A percentile compares a stretch with the other conserved stretches of the same genome.
These are phyloP conservation scores for Wickerhamiella australiensis DNA, from an alignment of 805 yeast species.

Conservation along the genomic window DNA sequence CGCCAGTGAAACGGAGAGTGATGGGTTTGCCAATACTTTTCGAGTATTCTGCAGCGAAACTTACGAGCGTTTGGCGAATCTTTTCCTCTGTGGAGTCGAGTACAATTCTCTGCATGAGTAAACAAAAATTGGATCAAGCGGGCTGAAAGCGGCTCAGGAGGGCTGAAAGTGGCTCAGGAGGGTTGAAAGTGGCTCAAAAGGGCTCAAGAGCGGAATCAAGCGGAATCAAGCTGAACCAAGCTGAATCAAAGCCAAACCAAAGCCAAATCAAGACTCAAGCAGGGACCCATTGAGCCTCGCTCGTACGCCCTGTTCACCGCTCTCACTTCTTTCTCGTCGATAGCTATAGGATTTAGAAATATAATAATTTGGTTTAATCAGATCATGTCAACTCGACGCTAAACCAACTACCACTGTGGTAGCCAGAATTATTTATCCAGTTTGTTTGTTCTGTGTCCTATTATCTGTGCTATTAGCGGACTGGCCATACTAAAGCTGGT, in stretches of 20 bases:
- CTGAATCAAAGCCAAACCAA: no score
- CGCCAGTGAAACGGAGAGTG: conserved; percentile 79
- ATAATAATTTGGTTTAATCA: no score
- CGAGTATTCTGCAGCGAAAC: conserved; percentile 24
- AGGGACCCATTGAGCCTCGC: no score
- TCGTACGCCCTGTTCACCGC: no score
- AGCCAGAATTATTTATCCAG: conserved; percentile 1
- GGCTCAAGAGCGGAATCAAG: no score
- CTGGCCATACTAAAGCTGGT: conserved; percentile 9
- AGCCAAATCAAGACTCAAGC: no score
- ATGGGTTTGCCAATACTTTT: conserved; percentile 24
- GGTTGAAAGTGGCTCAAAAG: no score
- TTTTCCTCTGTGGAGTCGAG: conserved; percentile 25
- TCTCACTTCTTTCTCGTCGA: no score
- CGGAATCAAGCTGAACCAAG: no score
- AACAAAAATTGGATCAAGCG: not conserved
- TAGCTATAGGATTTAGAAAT: no score
- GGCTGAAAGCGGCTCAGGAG: no score
- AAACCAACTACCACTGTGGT: not conserved
- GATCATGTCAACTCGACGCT: not conserved
- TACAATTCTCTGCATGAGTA: conserved; percentile 15
- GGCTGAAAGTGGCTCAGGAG: no score
- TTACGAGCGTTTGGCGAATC: conserved; percentile 25
- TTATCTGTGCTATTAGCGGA: conserved; percentile 7
- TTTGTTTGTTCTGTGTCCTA: not conserved